Percentiles rank a stretch among this genome's conserved stretches.
These are phyloP conservation scores for Haematococcus sp. DNA, from an alignment of 139 green algal species.

Conservation along the genomic window DNA sequence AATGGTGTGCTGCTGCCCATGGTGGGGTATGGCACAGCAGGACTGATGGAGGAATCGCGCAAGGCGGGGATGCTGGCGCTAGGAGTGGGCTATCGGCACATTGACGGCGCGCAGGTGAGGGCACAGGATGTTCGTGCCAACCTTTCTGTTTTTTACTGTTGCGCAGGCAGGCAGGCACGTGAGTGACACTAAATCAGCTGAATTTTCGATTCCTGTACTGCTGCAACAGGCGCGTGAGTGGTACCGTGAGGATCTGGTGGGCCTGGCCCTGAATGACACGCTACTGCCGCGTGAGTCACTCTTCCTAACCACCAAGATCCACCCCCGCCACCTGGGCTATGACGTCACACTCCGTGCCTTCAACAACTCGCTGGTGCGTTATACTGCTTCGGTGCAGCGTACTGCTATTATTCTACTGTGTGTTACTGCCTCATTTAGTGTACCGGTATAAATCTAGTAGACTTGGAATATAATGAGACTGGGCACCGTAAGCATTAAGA, in stretches of 20 bases:
- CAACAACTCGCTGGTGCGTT: constrained; percentile 17
- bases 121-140: too few relatives aligned
- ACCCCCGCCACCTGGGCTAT: constrained; percentile 71
- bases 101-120: constrained; percentile 70
- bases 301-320: constrained; percentile 85
- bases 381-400: too few relatives aligned
- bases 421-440: too few relatives aligned
- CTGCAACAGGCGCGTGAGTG: constrained; percentile 72
- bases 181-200: neutral
- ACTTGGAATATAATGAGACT: too few relatives aligned
- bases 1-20: constrained; percentile 59
- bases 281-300: constrained; percentile 47
- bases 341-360: constrained; percentile 39
- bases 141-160: too few relatives aligned
- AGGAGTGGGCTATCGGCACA: constrained; percentile 55
- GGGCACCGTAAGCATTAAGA: too few relatives aligned
- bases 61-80: constrained; percentile 59
- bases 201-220: neutral
- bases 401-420: too few relatives aligned
- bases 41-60: constrained; percentile 51
- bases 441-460: too few relatives aligned
- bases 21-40: constrained; percentile 82
- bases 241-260: constrained; percentile 81
- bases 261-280: constrained; percentile 35
- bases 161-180: neutral